Evolutionary conservation across 1,284 basidiomycete species (phyloP), one percentile per base, ranked within the genome.

Genomic region (Agaricales sp.): DNA sequence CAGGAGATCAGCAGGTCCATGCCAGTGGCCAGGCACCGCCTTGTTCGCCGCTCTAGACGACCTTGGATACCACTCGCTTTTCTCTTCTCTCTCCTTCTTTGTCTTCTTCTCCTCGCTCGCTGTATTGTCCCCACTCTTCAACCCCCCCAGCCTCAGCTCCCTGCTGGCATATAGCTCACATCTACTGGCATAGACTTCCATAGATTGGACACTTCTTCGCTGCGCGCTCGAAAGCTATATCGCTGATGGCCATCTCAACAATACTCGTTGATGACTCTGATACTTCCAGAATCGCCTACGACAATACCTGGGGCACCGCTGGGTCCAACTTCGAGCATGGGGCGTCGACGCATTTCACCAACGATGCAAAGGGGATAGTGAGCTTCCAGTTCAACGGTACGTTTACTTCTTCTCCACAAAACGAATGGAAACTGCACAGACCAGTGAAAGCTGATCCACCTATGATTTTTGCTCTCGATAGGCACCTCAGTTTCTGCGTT

Each of bases 251-350:
- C 8, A 11, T 41, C 6, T 41, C 39, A 41, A 41, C 39, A 6
- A 41, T 41, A n/a, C 6, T 41, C 39, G 39, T 41, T 20, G 39
- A 41, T 20, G 39, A 41, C 39, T n/a, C 39, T 8, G 39, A 41
- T 20, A 41, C 39, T 20, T 11, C 39, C 39, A n/a, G 39, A 20
- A 41, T 41, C 6, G 39, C n/a, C 39, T 41, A 41, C 18, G 39
- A 41, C 18, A 16, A 6, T 4, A 8, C 39, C 16, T 41, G 39
- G 39, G 39, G 39, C 19, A 41, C 6, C 6, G 39, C 39, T 41
- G 39, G 39, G 4, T 11, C 8, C 39, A 16, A 8, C 8, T 41
- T 41, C 18, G 39, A 41, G 39, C 39, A 41, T 16, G 16, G 18
- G 4, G 4, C n/a, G 4, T 16, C 39, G 8, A 18, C 16, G 6